phyloP scores from a whole-genome alignment of 176 grass and related monocot genomes.

The Bolboschoenus planiculmis region DNA sequence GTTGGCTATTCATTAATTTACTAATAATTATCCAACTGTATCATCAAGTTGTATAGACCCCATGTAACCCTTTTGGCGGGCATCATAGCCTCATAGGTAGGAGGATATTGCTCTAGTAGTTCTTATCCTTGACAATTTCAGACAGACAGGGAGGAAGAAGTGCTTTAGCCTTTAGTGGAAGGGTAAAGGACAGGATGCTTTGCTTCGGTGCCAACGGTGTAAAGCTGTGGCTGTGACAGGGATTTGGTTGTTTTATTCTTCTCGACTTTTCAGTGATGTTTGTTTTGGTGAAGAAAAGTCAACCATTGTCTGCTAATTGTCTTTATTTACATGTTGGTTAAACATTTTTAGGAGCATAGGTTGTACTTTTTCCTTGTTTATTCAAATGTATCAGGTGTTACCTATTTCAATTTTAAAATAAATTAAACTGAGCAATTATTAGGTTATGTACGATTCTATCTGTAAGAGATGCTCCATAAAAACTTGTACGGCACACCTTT shows the following conservation, averaged over 20 bases:
- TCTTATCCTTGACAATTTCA: conserved; percentile 9
- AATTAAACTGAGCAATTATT: neutral
- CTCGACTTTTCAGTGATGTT: neutral
- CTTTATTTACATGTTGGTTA: neutral
- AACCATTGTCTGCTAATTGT: neutral
- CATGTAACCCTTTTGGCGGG: conserved; percentile 9
- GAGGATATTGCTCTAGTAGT: neutral
- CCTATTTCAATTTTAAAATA: neutral
- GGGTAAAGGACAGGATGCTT: neutral
- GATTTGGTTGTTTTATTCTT: neutral
- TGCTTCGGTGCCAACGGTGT: neutral
- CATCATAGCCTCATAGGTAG: neutral
- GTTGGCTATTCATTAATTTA: neutral
- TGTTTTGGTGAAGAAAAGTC: neutral
- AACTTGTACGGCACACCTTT: neutral
- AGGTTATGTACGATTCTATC: neutral
- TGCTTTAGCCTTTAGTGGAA: neutral
- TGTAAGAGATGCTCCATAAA: neutral
- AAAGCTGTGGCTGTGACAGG: neutral
- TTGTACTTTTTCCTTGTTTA: neutral
- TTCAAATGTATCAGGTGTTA: conserved; percentile 10
- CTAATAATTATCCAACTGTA: conserved; percentile 21
- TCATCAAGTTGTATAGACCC: conserved; percentile 25
- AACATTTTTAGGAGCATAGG: neutral
- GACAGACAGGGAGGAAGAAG: conserved; percentile 1